Conservation (phyloP, 768 basidiomycete species). For the Russula virescens region DNA sequence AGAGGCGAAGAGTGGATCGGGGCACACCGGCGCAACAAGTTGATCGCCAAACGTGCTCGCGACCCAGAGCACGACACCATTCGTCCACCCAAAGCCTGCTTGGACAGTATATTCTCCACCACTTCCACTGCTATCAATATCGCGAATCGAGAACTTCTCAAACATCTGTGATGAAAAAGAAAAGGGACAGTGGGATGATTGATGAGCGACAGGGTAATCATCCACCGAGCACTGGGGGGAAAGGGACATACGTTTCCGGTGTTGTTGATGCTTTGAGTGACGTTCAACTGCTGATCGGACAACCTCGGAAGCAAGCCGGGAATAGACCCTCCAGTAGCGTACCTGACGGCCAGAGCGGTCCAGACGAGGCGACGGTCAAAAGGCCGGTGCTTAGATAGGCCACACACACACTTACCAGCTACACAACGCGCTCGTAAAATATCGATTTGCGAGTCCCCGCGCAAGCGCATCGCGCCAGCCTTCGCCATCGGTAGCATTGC, state of each 20-base stretch:
- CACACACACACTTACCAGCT: constrained; percentile 62
- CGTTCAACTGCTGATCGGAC: constrained; percentile 61
- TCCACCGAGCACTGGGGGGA: background rate
- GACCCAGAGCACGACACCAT: constrained; percentile 73
- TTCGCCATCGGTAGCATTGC: constrained; percentile 53
- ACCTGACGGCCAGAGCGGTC: constrained; percentile 38
- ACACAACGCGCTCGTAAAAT: constrained; percentile 76
- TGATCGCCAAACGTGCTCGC: constrained; percentile 58
- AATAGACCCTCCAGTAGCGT: constrained; percentile 84
- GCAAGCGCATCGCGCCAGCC: constrained; percentile 60
- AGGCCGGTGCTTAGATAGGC: background rate
- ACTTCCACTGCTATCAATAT: constrained; percentile 71
- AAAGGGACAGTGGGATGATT: background rate
- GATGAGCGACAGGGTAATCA: background rate
- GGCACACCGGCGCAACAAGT: constrained; percentile 61
- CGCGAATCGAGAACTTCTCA: constrained; percentile 77
- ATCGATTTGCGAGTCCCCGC: constrained; percentile 79
- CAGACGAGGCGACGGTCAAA: background rate
- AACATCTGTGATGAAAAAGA: constrained; percentile 57
- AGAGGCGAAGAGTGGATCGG: constrained; percentile 30
- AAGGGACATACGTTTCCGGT: constrained; percentile 61
- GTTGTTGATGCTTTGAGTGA: constrained; percentile 59
- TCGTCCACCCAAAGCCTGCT: constrained; percentile 88
- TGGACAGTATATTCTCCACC: constrained; percentile 86
- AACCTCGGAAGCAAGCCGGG: constrained; percentile 61